Conservation (phyloP, 225 moss, liverwort and hornwort genomes). For the Physcomitrium patens region DNA sequence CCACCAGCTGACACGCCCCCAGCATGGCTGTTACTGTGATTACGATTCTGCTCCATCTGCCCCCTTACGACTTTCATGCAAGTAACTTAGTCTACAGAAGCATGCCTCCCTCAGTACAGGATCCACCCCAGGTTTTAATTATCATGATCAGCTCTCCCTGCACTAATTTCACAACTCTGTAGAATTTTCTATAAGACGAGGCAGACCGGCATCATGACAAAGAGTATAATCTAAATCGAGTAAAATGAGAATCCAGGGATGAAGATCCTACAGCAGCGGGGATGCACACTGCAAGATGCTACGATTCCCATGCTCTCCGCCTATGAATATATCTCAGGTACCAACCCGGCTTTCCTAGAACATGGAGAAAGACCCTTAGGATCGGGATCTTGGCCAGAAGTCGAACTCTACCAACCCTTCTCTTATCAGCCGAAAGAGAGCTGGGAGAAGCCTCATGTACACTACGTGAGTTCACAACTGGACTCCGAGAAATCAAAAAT, state of each 20-base stretch:
- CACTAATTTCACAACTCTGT: constrained; percentile 1
- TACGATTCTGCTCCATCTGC: constrained; percentile 37
- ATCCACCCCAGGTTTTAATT: not conserved
- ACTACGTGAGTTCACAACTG: not conserved
- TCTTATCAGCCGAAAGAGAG: not conserved
- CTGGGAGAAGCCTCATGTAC: constrained; percentile 6
- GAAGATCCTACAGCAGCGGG: not conserved
- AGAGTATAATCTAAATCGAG: not conserved
- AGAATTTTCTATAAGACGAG: not conserved
- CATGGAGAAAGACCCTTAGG: constrained; percentile 3
- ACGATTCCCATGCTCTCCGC: constrained; percentile 9
- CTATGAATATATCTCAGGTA: not conserved
- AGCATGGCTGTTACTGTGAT: constrained; percentile 27
- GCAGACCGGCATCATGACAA: not conserved
- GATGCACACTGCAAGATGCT: not conserved
- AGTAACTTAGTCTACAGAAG: not conserved
- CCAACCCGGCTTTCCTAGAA: not conserved
- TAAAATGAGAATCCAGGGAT: not conserved
- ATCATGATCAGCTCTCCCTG: not conserved
- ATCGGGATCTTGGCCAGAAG: not conserved
- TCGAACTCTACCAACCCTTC: not conserved
- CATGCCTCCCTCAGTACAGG: not conserved
- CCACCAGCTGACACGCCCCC: constrained; percentile 37
- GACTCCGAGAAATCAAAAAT: constrained; percentile 6
- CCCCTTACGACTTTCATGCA: constrained; percentile 29